phyloP scores from a whole-genome alignment of 441 rosid species.

The Raphanus hybrid region DNA sequence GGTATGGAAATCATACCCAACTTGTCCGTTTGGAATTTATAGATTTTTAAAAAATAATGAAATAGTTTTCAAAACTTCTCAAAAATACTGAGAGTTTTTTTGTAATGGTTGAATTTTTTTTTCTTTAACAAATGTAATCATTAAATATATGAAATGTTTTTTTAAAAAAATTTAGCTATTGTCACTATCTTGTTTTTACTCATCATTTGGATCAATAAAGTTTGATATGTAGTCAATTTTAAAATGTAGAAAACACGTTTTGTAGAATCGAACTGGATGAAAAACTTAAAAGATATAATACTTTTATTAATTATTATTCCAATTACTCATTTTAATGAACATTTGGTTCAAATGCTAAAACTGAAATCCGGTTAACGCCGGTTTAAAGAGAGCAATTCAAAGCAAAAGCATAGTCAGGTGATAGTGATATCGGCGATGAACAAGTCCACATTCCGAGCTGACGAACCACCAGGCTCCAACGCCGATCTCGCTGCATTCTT shows the following conservation, averaged over 20 bases:
- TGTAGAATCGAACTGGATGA: too few relatives aligned
- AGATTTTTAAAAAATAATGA: neutral
- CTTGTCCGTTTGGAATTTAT: neutral
- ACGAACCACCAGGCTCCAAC: conserved; percentile 49
- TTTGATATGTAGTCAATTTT: too few relatives aligned
- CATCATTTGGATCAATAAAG: too few relatives aligned
- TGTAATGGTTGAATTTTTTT: neutral
- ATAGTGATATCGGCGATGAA: conserved; percentile 43
- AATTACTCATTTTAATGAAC: too few relatives aligned
- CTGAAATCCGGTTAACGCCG: conserved; percentile 3
- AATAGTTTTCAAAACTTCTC: neutral
- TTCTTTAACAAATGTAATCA: neutral
- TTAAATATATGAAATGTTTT: too few relatives aligned
- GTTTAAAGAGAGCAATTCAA: neutral
- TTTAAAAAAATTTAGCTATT: too few relatives aligned
- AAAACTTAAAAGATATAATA: too few relatives aligned
- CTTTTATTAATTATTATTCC: too few relatives aligned
- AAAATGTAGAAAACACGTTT: too few relatives aligned
- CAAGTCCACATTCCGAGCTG: conserved; percentile 40
- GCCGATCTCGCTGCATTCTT: conserved; percentile 45
- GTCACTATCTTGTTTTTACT: too few relatives aligned
- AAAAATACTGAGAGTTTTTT: neutral
- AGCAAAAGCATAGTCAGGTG: neutral
- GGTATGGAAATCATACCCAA: neutral
- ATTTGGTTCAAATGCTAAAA: neutral